These are phyloP conservation scores for Aspergillus sojae DNA, from an alignment of 2,329 filamentous ascomycete genomes.

Conservation along the genomic window DNA sequence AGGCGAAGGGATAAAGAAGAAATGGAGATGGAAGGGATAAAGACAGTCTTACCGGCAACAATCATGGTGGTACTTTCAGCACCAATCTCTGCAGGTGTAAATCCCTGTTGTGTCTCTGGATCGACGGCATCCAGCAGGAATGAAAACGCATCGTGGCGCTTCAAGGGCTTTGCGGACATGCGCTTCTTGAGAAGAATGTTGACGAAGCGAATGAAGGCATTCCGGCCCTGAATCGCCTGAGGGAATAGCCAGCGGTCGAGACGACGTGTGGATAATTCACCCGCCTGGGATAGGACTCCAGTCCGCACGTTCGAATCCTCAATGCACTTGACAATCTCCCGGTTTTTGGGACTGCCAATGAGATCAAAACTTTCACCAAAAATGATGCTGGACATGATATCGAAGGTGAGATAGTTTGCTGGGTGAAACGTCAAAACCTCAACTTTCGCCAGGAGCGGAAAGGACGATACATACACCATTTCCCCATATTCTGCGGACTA, in stretches of 20 bases:
- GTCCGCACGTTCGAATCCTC: conserved; percentile 23
- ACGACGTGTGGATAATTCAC: conserved; percentile 8
- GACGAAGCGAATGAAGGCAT: conserved; percentile 35
- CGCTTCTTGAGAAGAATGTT: conserved; percentile 25
- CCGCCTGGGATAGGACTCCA: conserved; percentile 15
- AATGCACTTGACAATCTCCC: conserved; percentile 17
- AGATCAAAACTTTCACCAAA: conserved; percentile 19
- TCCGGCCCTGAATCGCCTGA: conserved; percentile 44
- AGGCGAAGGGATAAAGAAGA: background rate
- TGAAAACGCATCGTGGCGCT: conserved; percentile 52
- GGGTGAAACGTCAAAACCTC: background rate
- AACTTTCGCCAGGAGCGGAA: background rate
- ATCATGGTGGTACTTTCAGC: conserved; percentile 54
- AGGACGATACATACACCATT: conserved; percentile 36
- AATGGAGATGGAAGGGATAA: background rate
- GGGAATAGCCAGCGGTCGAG: conserved; percentile 19
- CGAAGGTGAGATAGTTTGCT: conserved; percentile 48
- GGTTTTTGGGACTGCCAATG: conserved; percentile 12
- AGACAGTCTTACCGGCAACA: conserved; percentile 42
- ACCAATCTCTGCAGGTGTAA: conserved; percentile 51
- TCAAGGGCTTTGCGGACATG: conserved; percentile 12
- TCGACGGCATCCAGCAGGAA: conserved; percentile 52
- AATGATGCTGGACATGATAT: conserved; percentile 51
- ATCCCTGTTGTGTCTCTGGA: conserved; percentile 43
- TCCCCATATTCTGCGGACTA: conserved; percentile 46